These are phyloP conservation scores for Annulohypoxylon nitens DNA, from an alignment of 495 filamentous ascomycete species.

Conservation along the genomic window DNA sequence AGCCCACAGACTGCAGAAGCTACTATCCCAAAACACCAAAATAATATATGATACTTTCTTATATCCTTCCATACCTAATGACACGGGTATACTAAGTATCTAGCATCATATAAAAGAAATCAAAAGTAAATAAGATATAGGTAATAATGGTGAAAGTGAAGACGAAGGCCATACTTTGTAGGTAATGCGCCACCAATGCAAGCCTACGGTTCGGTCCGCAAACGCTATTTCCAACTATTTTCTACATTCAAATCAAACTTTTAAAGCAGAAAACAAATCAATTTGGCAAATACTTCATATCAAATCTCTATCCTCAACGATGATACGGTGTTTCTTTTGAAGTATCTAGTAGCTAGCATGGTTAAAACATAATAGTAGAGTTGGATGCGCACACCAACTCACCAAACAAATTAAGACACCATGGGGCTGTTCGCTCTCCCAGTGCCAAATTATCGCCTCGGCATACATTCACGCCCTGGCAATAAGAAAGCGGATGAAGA, in stretches of 20 bases:
- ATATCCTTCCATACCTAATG: no score
- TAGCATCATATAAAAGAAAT: no score
- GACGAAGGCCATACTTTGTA: not conserved
- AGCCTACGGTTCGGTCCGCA: conserved; percentile 31
- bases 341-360: not conserved
- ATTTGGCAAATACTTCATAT: not conserved
- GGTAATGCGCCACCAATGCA: conserved; percentile 27
- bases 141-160: not conserved
- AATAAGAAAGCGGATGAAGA: conserved; percentile 29
- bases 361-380: not conserved
- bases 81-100: no score
- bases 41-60: no score
- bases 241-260: not conserved
- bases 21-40: no score
- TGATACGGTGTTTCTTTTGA: no score
- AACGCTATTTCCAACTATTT: conserved; percentile 2
- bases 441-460: conserved; percentile 43
- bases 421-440: conserved; percentile 49
- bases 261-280: not conserved
- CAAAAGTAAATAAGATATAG: not conserved
- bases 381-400: not conserved
- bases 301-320: not conserved
- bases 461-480: conserved; percentile 32
- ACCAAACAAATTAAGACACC: not conserved
- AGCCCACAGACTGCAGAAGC: no score